Percentiles rank a stretch among this genome's conserved stretches.
phyloP scores from a whole-genome alignment of 148 eudicot species.

The Chenopodium quinoa region DNA sequence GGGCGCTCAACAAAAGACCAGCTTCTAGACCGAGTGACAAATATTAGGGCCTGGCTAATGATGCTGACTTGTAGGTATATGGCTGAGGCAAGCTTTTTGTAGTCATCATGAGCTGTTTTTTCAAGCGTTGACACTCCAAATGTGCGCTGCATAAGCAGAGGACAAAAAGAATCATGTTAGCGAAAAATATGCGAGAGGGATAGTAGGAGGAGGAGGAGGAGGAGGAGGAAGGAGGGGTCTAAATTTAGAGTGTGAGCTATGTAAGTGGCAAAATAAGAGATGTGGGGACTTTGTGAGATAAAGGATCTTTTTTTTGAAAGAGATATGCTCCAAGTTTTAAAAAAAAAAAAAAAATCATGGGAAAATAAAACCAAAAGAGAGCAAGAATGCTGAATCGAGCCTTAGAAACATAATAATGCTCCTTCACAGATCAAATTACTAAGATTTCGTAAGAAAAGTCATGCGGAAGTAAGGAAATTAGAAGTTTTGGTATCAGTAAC shows the following conservation, averaged over 20 bases:
- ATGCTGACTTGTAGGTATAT: conserved; percentile 48
- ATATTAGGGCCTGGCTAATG: conserved; percentile 43
- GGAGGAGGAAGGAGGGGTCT: not conserved
- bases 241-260: too few relatives aligned
- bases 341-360: too few relatives aligned
- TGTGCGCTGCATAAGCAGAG: conserved; percentile 24
- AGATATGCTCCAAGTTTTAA: too few relatives aligned
- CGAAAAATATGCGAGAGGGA: not conserved
- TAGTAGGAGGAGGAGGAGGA: not conserved
- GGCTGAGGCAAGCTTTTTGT: conserved; percentile 47
- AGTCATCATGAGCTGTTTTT: conserved; percentile 32
- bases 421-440: not conserved
- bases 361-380: too few relatives aligned
- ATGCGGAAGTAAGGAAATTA: not conserved
- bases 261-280: too few relatives aligned
- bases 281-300: too few relatives aligned
- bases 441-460: not conserved
- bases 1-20: conserved; percentile 45
- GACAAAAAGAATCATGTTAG: not conserved
- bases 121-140: conserved; percentile 37
- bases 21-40: conserved; percentile 40
- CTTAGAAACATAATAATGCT: not conserved
- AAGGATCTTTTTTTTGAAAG: too few relatives aligned
- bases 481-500: not conserved
- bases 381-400: not conserved